Evolutionary conservation across 2,329 filamentous ascomycete genomes (phyloP), one percentile per base, ranked within the genome.

Genomic region (Camillea tinctor): DNA sequence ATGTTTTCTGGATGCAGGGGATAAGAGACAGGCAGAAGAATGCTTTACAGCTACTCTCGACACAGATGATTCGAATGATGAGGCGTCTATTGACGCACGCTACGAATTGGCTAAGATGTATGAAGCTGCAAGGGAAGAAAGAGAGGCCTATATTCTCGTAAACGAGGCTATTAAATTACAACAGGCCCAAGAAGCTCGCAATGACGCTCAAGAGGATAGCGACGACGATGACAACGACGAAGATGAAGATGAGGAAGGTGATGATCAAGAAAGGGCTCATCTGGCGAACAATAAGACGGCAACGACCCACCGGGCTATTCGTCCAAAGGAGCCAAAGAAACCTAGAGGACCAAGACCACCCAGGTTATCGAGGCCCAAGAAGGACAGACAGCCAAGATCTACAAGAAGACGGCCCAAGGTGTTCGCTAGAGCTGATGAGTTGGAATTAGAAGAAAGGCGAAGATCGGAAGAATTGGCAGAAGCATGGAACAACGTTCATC

Each of bases 61-160:
- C 55, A 83, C 87, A 60, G 90, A 96, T 63, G 79, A 87, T 51
- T 80, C 86, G 49, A 88, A 89, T 19, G 67, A 69, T n/a, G 70
- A 73, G 50, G 68, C 72, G 22, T 69, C 68, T 60, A 87, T 94
- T 53, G 88, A 93, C 63, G 91, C 92, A 48, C 88, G 92, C 48
- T 86, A 91, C 26, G 86, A 92, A 68, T 80, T 97, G 9, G 92
- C 92, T 13, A 93, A 90, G 68, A 86, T 97, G 74, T 97, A 96
- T 70, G 92, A 96, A 72, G 86, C 83, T 64, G 84, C 84, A 51
- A 88, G 88, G 63, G 86, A 89, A 76, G 87, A 84, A 21, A 89
- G 93, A 68, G 87, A 92, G 69, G 93, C 93, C 1, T 85, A 93
- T 60, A 87, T 90, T 60, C 84, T 93, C 55, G 86, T 91, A 54